Percentiles rank a stretch among this genome's conserved stretches.
These are phyloP conservation scores for Basipetospora chlamydospora DNA, from an alignment of 2,329 filamentous ascomycete genomes.

Conservation along the genomic window DNA sequence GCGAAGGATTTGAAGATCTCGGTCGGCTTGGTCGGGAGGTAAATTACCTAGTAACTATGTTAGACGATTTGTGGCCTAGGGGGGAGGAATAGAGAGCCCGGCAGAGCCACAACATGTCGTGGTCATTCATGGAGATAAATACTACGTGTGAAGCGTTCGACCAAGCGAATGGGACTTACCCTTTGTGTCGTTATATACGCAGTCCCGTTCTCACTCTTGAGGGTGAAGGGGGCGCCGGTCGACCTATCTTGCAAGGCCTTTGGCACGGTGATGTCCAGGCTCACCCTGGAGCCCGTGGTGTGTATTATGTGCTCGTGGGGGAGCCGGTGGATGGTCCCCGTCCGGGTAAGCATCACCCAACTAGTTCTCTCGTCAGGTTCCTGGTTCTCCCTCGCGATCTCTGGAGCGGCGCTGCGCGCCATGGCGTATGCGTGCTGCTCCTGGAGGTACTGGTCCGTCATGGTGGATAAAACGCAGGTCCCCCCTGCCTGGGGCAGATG, in stretches of 20 bases:
- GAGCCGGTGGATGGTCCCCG: constrained; percentile 64
- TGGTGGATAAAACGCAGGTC: too few species aligned
- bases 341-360: constrained; percentile 84
- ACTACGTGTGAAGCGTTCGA: too few species aligned
- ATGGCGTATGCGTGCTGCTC: constrained; percentile 29
- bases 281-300: constrained; percentile 66
- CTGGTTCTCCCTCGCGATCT: constrained; percentile 7
- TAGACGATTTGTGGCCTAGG: too few species aligned
- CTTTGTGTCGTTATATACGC: constrained; percentile 76
- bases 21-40: constrained; percentile 61
- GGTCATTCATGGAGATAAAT: too few species aligned
- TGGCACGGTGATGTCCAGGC: constrained; percentile 58
- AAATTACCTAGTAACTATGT: constrained; percentile 55
- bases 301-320: constrained; percentile 72
- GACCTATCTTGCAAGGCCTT: constrained; percentile 48
- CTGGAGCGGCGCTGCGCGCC: constrained; percentile 21
- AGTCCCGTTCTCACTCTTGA: constrained; percentile 57
- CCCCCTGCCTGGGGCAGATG: neutral
- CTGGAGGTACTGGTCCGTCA: constrained; percentile 23
- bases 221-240: constrained; percentile 10
- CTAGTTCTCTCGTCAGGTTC: constrained; percentile 42
- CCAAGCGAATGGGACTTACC: too few species aligned
- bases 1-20: constrained; percentile 73
- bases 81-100: too few species aligned
- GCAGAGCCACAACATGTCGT: too few species aligned